A percentile compares a stretch with the other conserved stretches of the same genome.
Evolutionary conservation across 2,329 filamentous ascomycete genomes (phyloP).

Genomic region (Ophiostoma angusticollis): DNA sequence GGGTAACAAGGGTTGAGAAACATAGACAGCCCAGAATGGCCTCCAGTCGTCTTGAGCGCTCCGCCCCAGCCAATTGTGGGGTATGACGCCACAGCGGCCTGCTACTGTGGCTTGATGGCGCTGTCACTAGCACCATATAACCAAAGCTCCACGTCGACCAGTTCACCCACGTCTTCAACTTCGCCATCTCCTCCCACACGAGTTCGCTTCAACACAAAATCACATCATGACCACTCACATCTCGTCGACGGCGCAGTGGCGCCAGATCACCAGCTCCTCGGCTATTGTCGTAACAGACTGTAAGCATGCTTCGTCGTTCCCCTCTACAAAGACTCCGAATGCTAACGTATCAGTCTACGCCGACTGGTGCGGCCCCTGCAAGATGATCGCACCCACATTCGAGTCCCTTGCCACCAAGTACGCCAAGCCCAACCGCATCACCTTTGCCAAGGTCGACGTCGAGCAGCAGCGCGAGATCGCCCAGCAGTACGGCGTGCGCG

Average conservation of each 20-base stretch:
- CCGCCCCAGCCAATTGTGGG: too few species aligned
- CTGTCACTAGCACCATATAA: too few species aligned
- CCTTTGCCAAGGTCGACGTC: slow-evolving; percentile 86
- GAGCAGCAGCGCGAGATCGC: slow-evolving; percentile 70
- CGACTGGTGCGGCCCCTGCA: slow-evolving; percentile 91
- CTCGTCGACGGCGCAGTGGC: slow-evolving; percentile 57
- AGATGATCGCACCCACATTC: slow-evolving; percentile 80
- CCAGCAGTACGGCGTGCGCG: slow-evolving; percentile 63
- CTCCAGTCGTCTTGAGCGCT: too few species aligned
- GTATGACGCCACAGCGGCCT: too few species aligned
- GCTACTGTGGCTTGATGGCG: too few species aligned
- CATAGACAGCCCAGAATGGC: too few species aligned
- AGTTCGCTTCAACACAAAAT: too few species aligned
- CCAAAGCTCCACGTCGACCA: too few species aligned
- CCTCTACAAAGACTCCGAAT: slow-evolving; percentile 4
- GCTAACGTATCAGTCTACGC: slow-evolving; percentile 58
- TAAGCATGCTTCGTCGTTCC: slow-evolving; percentile 22
- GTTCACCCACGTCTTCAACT: too few species aligned
- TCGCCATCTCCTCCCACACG: too few species aligned
- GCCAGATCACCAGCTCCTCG: slow-evolving; percentile 55
- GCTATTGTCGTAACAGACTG: slow-evolving; percentile 82
- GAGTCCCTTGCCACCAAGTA: slow-evolving; percentile 71
- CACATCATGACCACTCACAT: slow-evolving; percentile 41
- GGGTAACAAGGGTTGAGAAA: too few species aligned
- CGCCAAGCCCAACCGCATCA: slow-evolving; percentile 67